phyloP scores from a whole-genome alignment of 805 yeast genomes.

The Starmerella stigmatis region DNA sequence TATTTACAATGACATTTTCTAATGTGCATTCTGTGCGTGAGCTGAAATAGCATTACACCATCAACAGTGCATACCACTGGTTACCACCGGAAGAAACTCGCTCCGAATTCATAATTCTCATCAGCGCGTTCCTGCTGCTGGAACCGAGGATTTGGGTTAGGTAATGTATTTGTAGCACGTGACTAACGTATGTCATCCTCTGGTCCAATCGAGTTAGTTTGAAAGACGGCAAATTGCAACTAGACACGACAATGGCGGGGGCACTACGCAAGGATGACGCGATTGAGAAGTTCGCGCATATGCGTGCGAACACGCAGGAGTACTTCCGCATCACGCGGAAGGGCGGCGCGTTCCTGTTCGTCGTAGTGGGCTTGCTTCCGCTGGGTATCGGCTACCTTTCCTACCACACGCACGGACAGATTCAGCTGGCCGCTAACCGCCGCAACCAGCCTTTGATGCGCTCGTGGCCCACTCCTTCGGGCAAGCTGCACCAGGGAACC shows the following conservation, averaged over 20 bases:
- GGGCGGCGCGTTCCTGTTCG: slow-evolving; percentile 28
- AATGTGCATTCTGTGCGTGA: too few relatives aligned
- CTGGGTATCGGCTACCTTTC: slow-evolving; percentile 30
- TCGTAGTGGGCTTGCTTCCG: slow-evolving; percentile 29
- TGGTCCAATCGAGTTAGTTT: neutral
- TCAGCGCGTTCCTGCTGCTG: too few relatives aligned
- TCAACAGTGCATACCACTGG: too few relatives aligned
- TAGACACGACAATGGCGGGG: slow-evolving; percentile 26
- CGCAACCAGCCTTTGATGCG: slow-evolving; percentile 22
- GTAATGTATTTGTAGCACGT: too few relatives aligned
- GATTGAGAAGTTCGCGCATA: slow-evolving; percentile 30
- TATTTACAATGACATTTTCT: too few relatives aligned
- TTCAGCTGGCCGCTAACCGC: slow-evolving; percentile 26
- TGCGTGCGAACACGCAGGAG: slow-evolving; percentile 28
- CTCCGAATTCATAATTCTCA: too few relatives aligned
- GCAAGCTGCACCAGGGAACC: slow-evolving; percentile 15
- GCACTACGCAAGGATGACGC: slow-evolving; percentile 30
- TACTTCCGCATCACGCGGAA: slow-evolving; percentile 27
- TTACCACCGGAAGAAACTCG: too few relatives aligned
- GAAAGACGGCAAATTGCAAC: neutral
- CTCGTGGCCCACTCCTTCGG: slow-evolving; percentile 19
- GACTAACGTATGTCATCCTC: too few relatives aligned
- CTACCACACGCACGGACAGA: slow-evolving; percentile 29
- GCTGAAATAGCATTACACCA: too few relatives aligned
- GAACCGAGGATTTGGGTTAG: too few relatives aligned